Conservation (phyloP, 345 rosid species). For the Iberis pinnata region DNA sequence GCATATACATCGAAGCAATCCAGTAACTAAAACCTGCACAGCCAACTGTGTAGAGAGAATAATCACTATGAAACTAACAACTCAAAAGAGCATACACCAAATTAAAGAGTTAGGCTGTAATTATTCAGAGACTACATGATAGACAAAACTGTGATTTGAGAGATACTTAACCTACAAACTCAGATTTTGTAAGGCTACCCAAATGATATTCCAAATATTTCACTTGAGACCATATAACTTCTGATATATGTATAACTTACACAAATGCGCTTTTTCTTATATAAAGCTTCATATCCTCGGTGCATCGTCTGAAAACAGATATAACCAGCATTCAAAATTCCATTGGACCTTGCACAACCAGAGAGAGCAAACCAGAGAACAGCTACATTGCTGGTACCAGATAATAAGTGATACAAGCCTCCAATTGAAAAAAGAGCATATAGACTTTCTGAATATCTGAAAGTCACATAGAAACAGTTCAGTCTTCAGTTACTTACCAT, state of each 20-base stretch:
- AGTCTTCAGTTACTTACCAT: neutral
- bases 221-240: no score
- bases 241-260: slow-evolving; percentile 44
- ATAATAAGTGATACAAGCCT: slow-evolving; percentile 60
- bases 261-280: slow-evolving; percentile 35
- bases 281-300: slow-evolving; percentile 52
- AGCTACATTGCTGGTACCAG: slow-evolving; percentile 53
- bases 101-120: no score
- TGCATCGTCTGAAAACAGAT: slow-evolving; percentile 82
- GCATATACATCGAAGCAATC: slow-evolving; percentile 49
- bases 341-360: slow-evolving; percentile 89
- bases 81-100: neutral
- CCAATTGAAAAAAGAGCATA: slow-evolving; percentile 72
- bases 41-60: slow-evolving; percentile 41
- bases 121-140: neutral
- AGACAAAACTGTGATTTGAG: no score
- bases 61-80: neutral
- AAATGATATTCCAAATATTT: no score
- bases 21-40: slow-evolving; percentile 48
- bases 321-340: slow-evolving; percentile 91
- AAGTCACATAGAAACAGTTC: neutral
- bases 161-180: no score
- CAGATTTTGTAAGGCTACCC: no score
- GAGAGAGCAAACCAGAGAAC: slow-evolving; percentile 77
- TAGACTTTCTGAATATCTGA: slow-evolving; percentile 83